Evolutionary conservation across 306 rosid genomes (phyloP).

Genomic region (Pueraria montana): DNA sequence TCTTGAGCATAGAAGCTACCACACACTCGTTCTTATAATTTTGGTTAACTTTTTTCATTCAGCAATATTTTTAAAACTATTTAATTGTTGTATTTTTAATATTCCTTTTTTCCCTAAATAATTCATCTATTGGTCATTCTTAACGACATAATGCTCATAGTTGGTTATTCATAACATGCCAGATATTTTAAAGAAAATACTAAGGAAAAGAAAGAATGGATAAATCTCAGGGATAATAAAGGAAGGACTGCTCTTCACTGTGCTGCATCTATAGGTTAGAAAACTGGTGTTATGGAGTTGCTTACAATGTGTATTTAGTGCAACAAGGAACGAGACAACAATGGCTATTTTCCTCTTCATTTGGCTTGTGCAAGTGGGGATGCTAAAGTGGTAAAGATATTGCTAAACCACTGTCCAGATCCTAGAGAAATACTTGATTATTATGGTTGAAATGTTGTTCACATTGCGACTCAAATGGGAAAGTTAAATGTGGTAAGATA

Average conservation of each 20-base stretch:
- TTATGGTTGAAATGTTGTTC: background rate
- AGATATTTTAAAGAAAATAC: background rate
- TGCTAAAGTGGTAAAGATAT: background rate
- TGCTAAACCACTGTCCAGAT: background rate
- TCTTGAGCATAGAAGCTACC: too few relatives aligned
- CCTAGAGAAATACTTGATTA: constrained; percentile 9
- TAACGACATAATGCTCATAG: too few relatives aligned
- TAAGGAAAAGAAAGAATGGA: background rate
- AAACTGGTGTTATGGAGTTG: background rate
- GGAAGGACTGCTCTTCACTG: constrained; percentile 11
- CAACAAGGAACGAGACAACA: background rate
- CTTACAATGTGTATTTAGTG: too few relatives aligned
- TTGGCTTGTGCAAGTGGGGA: background rate
- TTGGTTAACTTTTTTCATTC: too few relatives aligned
- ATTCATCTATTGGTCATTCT: too few relatives aligned
- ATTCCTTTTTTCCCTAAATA: too few relatives aligned
- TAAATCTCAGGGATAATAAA: background rate
- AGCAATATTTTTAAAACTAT: too few relatives aligned
- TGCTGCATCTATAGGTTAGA: constrained; percentile 6
- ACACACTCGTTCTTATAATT: too few relatives aligned
- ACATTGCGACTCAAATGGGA: background rate
- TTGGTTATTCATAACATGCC: background rate
- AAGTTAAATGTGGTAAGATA: too few relatives aligned
- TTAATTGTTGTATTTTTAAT: too few relatives aligned
- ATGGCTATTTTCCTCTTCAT: constrained; percentile 30